These are phyloP conservation scores for Aschersonia sp. DNA, from an alignment of 2,329 filamentous ascomycete genomes.

Conservation along the genomic window DNA sequence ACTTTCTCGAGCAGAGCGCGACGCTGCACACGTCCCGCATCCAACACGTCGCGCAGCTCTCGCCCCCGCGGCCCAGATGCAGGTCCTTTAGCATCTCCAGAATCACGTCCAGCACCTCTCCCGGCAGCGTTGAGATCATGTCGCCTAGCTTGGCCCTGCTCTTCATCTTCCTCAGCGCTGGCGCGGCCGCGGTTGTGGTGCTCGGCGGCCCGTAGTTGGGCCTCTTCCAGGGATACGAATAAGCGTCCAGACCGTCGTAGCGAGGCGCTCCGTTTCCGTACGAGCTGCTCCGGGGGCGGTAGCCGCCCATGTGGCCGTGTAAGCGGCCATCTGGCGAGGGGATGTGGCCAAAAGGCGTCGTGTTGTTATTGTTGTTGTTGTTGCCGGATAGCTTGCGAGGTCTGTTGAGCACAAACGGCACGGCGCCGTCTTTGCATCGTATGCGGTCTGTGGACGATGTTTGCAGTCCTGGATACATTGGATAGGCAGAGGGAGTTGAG, in stretches of 20 bases:
- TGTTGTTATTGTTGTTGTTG: too few relatives aligned
- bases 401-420: constrained; percentile 16
- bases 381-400: constrained; percentile 20
- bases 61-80: constrained; percentile 31
- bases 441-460: constrained; percentile 10
- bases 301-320: constrained; percentile 11
- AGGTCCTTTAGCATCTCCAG: constrained; percentile 34
- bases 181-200: background rate
- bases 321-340: background rate
- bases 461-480: constrained; percentile 18
- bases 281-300: constrained; percentile 12
- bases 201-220: constrained; percentile 3
- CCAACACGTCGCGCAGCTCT: constrained; percentile 49
- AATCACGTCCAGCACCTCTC: constrained; percentile 44
- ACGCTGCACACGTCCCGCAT: constrained; percentile 44
- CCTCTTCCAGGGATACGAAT: constrained; percentile 5
- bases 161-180: constrained; percentile 3
- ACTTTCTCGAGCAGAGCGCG: constrained; percentile 33
- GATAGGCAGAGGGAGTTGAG: constrained; percentile 9
- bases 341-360: background rate
- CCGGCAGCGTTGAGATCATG: constrained; percentile 38
- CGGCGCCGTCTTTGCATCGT: constrained; percentile 8
- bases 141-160: constrained; percentile 25
- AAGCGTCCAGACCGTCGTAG: constrained; percentile 23
- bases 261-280: constrained; percentile 21